phyloP scores from a whole-genome alignment of 495 filamentous ascomycete species.

The Hypomontagnella monticulosa region DNA sequence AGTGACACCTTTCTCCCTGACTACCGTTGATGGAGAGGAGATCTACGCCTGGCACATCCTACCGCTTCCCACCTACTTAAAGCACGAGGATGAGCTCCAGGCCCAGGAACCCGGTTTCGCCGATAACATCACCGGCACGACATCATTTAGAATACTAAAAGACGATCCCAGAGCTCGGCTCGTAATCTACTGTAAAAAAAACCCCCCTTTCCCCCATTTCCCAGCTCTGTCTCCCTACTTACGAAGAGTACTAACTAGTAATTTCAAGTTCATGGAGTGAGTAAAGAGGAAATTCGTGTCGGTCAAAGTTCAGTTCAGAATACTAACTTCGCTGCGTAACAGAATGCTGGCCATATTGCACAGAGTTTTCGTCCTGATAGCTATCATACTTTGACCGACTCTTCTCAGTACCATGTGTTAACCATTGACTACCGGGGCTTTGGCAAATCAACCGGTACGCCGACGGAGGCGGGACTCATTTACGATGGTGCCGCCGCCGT shows the following conservation, averaged over 20 bases:
- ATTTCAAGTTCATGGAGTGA: conserved; percentile 55
- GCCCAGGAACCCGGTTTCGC: conserved; percentile 60
- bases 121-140: conserved; percentile 62
- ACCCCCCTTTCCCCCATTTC: background rate
- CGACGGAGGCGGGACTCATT: conserved; percentile 84
- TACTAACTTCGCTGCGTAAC: conserved; percentile 5
- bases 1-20: conserved; percentile 72
- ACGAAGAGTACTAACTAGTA: conserved; percentile 8
- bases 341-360: conserved; percentile 72
- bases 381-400: conserved; percentile 70
- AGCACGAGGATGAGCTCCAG: conserved; percentile 63
- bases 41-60: conserved; percentile 80
- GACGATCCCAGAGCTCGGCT: conserved; percentile 69
- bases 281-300: conserved; percentile 10
- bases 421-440: conserved; percentile 90
- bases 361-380: conserved; percentile 68
- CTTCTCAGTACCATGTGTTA: conserved; percentile 66
- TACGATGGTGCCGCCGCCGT: conserved; percentile 77
- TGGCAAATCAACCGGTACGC: conserved; percentile 79
- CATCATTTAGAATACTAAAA: conserved; percentile 68
- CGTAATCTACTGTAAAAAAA: conserved; percentile 63
- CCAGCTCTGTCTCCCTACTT: conserved; percentile 11
- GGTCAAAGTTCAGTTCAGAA: background rate
- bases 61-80: conserved; percentile 69
- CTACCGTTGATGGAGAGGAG: conserved; percentile 62